phyloP scores from a whole-genome alignment of 345 rosid species.

The Fremontodendron californicum region DNA sequence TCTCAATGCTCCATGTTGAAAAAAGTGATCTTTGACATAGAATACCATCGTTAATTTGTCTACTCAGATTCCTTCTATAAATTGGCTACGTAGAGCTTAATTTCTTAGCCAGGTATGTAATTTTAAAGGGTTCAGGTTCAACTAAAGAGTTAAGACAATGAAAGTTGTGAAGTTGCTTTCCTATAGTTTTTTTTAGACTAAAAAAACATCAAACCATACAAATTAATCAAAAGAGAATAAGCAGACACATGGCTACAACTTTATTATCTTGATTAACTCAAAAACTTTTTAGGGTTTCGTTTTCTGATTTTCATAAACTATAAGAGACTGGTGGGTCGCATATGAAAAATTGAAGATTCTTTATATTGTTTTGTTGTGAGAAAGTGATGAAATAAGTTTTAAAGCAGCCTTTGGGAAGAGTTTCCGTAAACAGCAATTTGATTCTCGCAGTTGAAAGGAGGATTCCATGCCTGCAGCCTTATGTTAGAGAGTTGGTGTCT shows the following conservation, averaged over 20 bases:
- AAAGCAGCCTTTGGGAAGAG: conserved; percentile 32
- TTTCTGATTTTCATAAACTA: conserved; percentile 6
- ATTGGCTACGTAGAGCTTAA: not conserved
- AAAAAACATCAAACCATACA: not conserved
- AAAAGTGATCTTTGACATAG: too few species aligned
- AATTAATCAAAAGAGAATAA: not conserved
- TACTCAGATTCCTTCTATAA: not conserved
- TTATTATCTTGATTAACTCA: conserved; percentile 20
- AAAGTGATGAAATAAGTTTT: conserved; percentile 26
- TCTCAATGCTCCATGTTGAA: not conserved
- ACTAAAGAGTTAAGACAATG: not conserved
- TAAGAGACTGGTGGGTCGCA: conserved; percentile 8
- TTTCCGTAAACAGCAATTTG: conserved; percentile 28
- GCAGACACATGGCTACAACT: conserved; percentile 5
- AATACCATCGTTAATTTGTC: not conserved
- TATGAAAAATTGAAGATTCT: conserved; percentile 26
- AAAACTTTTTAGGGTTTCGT: conserved; percentile 17
- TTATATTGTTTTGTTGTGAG: conserved; percentile 13
- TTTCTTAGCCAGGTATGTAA: not conserved
- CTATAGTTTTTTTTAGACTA: not conserved
- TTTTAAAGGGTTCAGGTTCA: not conserved
- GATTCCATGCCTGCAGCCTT: conserved; percentile 35
- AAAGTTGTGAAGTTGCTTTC: not conserved
- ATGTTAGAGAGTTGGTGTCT: conserved; percentile 11
- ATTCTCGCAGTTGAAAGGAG: conserved; percentile 28